These are phyloP conservation scores for Suhomyces taliae DNA, from an alignment of 1,139 yeast genomes.

Conservation along the genomic window DNA sequence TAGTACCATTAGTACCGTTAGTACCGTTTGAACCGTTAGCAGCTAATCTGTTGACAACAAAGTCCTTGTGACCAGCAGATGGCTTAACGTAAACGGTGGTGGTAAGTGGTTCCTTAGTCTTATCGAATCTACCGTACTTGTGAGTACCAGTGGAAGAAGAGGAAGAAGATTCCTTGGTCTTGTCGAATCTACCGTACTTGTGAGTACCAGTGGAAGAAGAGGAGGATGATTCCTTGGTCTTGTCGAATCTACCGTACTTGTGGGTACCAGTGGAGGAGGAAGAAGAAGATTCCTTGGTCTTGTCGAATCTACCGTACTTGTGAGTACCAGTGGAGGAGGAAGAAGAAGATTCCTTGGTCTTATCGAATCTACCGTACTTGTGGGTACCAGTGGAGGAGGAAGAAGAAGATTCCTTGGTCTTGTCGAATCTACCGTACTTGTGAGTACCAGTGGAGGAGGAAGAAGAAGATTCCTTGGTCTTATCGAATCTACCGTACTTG, in stretches of 20 bases:
- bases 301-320: slow-evolving; percentile 49
- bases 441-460: slow-evolving; percentile 37
- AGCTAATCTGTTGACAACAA: slow-evolving; percentile 9
- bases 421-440: slow-evolving; percentile 52
- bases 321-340: slow-evolving; percentile 41
- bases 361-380: slow-evolving; percentile 40
- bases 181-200: slow-evolving; percentile 43
- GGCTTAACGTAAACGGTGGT: slow-evolving; percentile 23
- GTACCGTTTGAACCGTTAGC: slow-evolving; percentile 14
- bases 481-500: slow-evolving; percentile 40
- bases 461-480: slow-evolving; percentile 32
- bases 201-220: slow-evolving; percentile 42
- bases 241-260: slow-evolving; percentile 50
- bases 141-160: slow-evolving; percentile 45
- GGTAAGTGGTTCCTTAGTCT: slow-evolving; percentile 28
- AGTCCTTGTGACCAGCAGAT: slow-evolving; percentile 9
- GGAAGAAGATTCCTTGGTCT: slow-evolving; percentile 24
- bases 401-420: slow-evolving; percentile 39
- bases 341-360: slow-evolving; percentile 31
- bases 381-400: slow-evolving; percentile 38
- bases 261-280: slow-evolving; percentile 42
- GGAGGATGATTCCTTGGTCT: slow-evolving; percentile 29
- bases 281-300: slow-evolving; percentile 37
- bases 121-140: slow-evolving; percentile 43
- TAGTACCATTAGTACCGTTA: slow-evolving; percentile 16